Evolutionary conservation across 1,284 basidiomycete genomes (phyloP).

Genomic region (Gymnopus androsaceus): DNA sequence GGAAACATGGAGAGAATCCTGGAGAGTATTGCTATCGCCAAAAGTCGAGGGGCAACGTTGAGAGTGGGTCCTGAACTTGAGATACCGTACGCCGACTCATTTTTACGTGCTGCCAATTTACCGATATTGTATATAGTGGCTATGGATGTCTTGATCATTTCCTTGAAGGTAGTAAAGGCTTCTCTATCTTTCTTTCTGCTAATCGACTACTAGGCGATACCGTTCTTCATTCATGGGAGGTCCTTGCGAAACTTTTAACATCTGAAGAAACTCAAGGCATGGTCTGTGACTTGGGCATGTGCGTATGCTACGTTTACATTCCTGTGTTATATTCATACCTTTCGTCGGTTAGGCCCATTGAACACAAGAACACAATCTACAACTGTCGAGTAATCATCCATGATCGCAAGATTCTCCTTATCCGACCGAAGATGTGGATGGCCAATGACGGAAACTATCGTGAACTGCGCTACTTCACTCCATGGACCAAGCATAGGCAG

Average conservation of each 20-base stretch:
- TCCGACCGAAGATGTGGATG: constrained; percentile 99
- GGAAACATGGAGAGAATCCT: constrained; percentile 93
- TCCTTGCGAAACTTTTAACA: constrained; percentile 83
- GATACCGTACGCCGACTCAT: constrained; percentile 69
- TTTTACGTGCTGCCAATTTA: not conserved
- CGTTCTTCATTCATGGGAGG: constrained; percentile 94
- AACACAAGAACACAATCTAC: constrained; percentile 97
- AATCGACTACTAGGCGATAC: constrained; percentile 72
- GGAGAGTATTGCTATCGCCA: constrained; percentile 86
- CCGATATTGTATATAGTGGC: constrained; percentile 54
- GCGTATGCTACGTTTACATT: constrained; percentile 30
- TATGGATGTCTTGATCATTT: constrained; percentile 97
- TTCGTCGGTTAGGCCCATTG: constrained; percentile 71
- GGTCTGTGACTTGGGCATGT: constrained; percentile 95
- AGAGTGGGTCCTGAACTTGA: constrained; percentile 99
- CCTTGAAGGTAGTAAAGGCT: constrained; percentile 66
- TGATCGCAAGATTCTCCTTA: constrained; percentile 85
- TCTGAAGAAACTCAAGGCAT: constrained; percentile 78
- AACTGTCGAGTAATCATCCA: constrained; percentile 93
- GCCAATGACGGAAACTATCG: constrained; percentile 99
- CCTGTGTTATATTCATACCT: not conserved
- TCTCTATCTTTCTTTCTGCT: constrained; percentile 13
- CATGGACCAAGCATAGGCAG: constrained; percentile 88
- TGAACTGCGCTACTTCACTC: constrained; percentile 94
- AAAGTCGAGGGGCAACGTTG: constrained; percentile 85